Conservation (phyloP, 1,139 yeast species). For the Geotrichum fermentans region DNA sequence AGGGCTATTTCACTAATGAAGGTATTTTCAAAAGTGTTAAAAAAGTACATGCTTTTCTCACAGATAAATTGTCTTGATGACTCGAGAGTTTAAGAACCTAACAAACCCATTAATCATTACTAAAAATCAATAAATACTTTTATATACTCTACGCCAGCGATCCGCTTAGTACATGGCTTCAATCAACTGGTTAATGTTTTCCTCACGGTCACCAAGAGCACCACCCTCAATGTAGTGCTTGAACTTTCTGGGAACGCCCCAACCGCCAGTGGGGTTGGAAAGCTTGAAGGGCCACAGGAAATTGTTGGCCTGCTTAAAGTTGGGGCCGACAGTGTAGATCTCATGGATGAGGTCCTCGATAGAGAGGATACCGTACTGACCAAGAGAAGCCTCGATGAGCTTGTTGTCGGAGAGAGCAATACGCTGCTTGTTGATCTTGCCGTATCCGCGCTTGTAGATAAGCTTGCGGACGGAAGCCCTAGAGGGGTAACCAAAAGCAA, state of each 20-base stretch:
- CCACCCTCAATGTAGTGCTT: constrained; percentile 99
- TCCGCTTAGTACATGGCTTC: constrained; percentile 48
- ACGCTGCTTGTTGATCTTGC: constrained; percentile 99
- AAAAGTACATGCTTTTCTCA: too few relatives aligned
- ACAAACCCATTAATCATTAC: constrained; percentile 6
- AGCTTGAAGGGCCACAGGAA: constrained; percentile 99
- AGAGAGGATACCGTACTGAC: constrained; percentile 94
- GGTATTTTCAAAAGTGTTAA: too few relatives aligned
- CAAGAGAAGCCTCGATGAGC: constrained; percentile 88
- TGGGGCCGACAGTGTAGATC: constrained; percentile 97
- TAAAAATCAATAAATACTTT: constrained; percentile 7
- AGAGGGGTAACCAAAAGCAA: constrained; percentile 99
- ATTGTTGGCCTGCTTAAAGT: constrained; percentile 99
- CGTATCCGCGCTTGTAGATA: constrained; percentile 99
- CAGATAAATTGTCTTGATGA: too few relatives aligned
- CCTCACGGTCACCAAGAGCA: constrained; percentile 99
- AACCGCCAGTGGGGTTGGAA: constrained; percentile 98
- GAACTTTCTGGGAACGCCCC: constrained; percentile 99
- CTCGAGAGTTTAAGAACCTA: too few relatives aligned
- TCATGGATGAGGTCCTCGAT: constrained; percentile 98
- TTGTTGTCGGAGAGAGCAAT: constrained; percentile 83
- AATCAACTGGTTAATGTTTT: constrained; percentile 94
- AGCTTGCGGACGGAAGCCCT: constrained; percentile 93
- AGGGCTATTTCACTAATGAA: too few relatives aligned
- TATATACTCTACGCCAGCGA: background rate